Evolutionary conservation across 2,329 filamentous ascomycete genomes (phyloP), one percentile per base, ranked within the genome.

Genomic region (Exserohilum turcica): DNA sequence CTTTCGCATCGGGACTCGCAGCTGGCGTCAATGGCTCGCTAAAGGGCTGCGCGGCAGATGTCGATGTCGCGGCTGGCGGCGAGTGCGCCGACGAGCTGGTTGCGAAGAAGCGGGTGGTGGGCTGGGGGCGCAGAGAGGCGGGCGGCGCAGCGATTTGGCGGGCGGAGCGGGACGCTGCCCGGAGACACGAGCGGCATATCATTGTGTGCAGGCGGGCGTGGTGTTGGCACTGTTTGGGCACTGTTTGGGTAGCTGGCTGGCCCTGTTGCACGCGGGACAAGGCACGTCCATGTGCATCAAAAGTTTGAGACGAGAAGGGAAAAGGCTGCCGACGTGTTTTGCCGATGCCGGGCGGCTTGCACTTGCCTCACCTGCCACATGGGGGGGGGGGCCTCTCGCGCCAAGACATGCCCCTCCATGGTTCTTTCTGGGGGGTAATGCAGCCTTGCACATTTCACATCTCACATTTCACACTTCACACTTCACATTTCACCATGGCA

Each of bases 21-120:
- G 59, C 54, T 7, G 69, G 64, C 3, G 70, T 67, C n/a, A 74
- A 54, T 1, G 76, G 72, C 31, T 74, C 76, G 66, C 72, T 77
- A 59, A 80, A 78, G 2, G 79, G 77, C 57, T 80, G 77, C 7
- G 78, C 76, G 24, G 75, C 74, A 1, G 77, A 75, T 16, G 76
- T 77, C 1, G 77, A 78, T 1, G 77, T 79, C 28, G 77, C 76
- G 5, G 76, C 67, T 2, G 76, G 73, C 27, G 70, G 67, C 29
- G 66, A 59, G 63, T 67, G 57, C 46, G 73, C 62, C 51, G 71
- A 53, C 44, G 70, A 36, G 4, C 66, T 58, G 38, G 59, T 70
- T 49, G 59, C 65, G 56, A 73, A 56, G 61, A 65, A 66, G 62
- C 66, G 71, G 12, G 54, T 52, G 48, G 36, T 56, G 43, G 50